Evolutionary conservation across 352 stramenopile genomes (phyloP).

Genomic region (Pseudoperonospora humuli): DNA sequence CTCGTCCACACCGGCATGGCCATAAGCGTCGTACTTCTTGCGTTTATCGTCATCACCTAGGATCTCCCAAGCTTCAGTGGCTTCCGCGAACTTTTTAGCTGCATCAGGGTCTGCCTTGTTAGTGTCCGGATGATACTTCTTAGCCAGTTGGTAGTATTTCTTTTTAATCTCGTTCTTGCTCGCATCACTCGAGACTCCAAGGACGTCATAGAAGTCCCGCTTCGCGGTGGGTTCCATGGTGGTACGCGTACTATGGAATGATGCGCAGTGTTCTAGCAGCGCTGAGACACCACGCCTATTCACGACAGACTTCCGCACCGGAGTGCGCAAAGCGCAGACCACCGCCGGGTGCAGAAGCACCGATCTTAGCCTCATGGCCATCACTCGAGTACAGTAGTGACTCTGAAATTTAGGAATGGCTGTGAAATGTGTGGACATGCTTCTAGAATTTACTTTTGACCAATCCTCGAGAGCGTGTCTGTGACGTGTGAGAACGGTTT

Average conservation of each 20-base stretch:
- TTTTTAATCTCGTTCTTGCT: constrained; percentile 97
- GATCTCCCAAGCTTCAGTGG: constrained; percentile 91
- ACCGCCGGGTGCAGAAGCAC: constrained; percentile 23
- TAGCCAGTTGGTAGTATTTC: constrained; percentile 95
- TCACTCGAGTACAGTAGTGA: constrained; percentile 4
- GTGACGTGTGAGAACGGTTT: constrained; percentile 33
- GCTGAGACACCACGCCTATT: constrained; percentile 3
- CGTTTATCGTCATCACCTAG: constrained; percentile 90
- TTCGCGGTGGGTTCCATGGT: constrained; percentile 55
- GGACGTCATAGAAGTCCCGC: constrained; percentile 95
- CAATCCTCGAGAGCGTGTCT: constrained; percentile 11
- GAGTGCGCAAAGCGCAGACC: constrained; percentile 6
- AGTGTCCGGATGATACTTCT: constrained; percentile 97
- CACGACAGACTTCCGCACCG: neutral
- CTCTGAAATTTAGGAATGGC: constrained; percentile 12
- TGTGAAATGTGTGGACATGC: constrained; percentile 21
- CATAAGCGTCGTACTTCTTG: constrained; percentile 91
- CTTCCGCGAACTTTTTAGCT: constrained; percentile 90
- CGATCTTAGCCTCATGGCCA: constrained; percentile 25
- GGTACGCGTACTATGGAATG: constrained; percentile 62
- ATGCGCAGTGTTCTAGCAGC: constrained; percentile 13
- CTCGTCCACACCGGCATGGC: constrained; percentile 91
- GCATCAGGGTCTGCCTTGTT: constrained; percentile 91
- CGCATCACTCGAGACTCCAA: constrained; percentile 85
- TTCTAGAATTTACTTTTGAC: constrained; percentile 24